phyloP scores from a whole-genome alignment of 1,139 yeast genomes.

The Candida neerlandica region DNA sequence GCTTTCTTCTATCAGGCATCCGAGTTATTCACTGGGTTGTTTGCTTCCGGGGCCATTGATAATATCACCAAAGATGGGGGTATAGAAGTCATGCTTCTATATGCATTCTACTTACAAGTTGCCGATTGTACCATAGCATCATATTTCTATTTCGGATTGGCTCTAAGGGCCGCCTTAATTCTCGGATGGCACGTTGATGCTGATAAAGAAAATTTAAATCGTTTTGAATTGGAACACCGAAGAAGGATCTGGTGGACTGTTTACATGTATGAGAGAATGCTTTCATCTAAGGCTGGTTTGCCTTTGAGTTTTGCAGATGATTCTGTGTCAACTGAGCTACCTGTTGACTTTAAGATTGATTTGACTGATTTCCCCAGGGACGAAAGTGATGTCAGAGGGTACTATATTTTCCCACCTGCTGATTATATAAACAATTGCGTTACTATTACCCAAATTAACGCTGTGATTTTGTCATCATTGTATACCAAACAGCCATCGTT shows the following conservation, averaged over 20 bases:
- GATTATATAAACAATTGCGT: slow-evolving; percentile 80
- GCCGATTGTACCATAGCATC: slow-evolving; percentile 86
- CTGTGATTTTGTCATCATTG: slow-evolving; percentile 67
- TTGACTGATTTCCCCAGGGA: slow-evolving; percentile 55
- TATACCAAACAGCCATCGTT: slow-evolving; percentile 78
- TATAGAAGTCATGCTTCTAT: slow-evolving; percentile 73
- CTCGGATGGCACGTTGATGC: slow-evolving; percentile 87
- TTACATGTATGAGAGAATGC: slow-evolving; percentile 84
- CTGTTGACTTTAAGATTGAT: slow-evolving; percentile 68
- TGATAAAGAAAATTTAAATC: slow-evolving; percentile 61
- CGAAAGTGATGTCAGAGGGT: slow-evolving; percentile 50
- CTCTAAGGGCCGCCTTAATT: slow-evolving; percentile 71
- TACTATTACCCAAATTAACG: slow-evolving; percentile 78
- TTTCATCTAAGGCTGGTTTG: slow-evolving; percentile 81
- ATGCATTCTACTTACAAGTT: slow-evolving; percentile 81
- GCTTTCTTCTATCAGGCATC: slow-evolving; percentile 78
- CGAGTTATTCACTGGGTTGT: slow-evolving; percentile 70
- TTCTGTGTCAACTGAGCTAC: slow-evolving; percentile 74
- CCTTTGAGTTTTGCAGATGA: slow-evolving; percentile 80
- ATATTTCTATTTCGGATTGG: slow-evolving; percentile 78
- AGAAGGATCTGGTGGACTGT: slow-evolving; percentile 92
- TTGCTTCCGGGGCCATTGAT: slow-evolving; percentile 79
- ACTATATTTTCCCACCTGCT: slow-evolving; percentile 78
- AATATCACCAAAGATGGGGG: slow-evolving; percentile 79
- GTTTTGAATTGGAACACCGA: slow-evolving; percentile 77